phyloP scores from a whole-genome alignment of 2,329 filamentous ascomycete genomes.

The Juglanconis oblonga region DNA sequence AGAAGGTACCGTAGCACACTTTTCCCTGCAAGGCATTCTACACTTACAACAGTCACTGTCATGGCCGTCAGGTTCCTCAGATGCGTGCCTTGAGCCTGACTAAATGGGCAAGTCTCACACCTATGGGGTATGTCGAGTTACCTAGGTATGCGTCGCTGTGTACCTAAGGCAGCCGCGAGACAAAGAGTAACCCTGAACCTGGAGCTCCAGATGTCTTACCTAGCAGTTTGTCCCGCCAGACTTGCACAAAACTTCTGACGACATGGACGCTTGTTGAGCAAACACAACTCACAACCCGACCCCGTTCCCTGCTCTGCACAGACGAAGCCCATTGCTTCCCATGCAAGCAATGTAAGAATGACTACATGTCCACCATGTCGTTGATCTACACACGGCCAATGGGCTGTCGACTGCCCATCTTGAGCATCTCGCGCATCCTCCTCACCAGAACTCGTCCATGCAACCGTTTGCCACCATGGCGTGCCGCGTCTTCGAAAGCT shows the following conservation, averaged over 20 bases:
- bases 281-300: not conserved
- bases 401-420: constrained; percentile 23
- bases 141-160: no score
- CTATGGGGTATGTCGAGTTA: no score
- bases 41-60: not conserved
- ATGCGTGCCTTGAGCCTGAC: not conserved
- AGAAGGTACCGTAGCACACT: no score
- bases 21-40: not conserved
- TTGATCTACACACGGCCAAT: constrained; percentile 26
- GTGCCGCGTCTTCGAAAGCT: constrained; percentile 12
- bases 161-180: no score
- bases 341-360: constrained; percentile 10
- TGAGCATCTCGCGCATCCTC: constrained; percentile 14
- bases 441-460: constrained; percentile 9
- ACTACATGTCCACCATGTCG: constrained; percentile 27
- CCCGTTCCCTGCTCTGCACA: not conserved
- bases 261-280: constrained; percentile 1
- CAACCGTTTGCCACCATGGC: constrained; percentile 4
- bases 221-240: not conserved
- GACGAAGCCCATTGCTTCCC: constrained; percentile 10
- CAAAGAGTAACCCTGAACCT: not conserved
- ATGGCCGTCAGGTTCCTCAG: not conserved
- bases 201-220: not conserved
- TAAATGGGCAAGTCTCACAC: no score
- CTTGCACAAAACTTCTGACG: not conserved